These are phyloP conservation scores for Komagataella phaffii DNA, from an alignment of 805 yeast species.

Conservation along the genomic window DNA sequence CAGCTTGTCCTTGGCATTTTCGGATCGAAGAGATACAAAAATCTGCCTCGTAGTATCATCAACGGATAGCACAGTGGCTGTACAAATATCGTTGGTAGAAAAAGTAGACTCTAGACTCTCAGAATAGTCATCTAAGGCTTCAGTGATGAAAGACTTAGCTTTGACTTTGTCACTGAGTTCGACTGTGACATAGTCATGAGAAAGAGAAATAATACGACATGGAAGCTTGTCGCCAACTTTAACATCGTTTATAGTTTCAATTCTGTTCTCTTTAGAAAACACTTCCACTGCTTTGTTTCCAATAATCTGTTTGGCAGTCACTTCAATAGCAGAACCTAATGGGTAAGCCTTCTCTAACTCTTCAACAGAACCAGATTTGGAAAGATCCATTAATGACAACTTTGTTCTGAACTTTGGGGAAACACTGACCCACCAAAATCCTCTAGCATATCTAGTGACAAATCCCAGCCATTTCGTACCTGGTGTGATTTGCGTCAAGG, in stretches of 20 bases:
- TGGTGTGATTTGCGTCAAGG: constrained; percentile 27
- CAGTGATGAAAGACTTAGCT: constrained; percentile 61
- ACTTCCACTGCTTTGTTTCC: constrained; percentile 32
- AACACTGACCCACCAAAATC: constrained; percentile 53
- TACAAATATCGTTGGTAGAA: constrained; percentile 35
- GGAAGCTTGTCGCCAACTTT: constrained; percentile 43
- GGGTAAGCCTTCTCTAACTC: constrained; percentile 49
- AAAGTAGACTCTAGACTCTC: constrained; percentile 35
- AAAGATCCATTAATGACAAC: constrained; percentile 49
- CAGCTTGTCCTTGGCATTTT: constrained; percentile 33
- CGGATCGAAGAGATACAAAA: constrained; percentile 49
- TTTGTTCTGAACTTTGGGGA: constrained; percentile 60
- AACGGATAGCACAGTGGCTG: constrained; percentile 39
- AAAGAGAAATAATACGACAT: constrained; percentile 46
- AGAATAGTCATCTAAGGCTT: constrained; percentile 60
- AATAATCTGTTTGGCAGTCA: constrained; percentile 41
- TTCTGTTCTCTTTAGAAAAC: constrained; percentile 29
- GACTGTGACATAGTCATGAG: constrained; percentile 48
- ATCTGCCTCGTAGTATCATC: constrained; percentile 38
- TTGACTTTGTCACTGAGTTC: constrained; percentile 51
- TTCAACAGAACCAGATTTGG: constrained; percentile 35
- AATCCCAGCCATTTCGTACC: constrained; percentile 45
- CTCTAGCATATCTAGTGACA: constrained; percentile 50
- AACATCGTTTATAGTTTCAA: constrained; percentile 33
- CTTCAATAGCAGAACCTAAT: constrained; percentile 56